phyloP scores from a whole-genome alignment of 108 stramenopile species.

The Epithemia pelagica region DNA sequence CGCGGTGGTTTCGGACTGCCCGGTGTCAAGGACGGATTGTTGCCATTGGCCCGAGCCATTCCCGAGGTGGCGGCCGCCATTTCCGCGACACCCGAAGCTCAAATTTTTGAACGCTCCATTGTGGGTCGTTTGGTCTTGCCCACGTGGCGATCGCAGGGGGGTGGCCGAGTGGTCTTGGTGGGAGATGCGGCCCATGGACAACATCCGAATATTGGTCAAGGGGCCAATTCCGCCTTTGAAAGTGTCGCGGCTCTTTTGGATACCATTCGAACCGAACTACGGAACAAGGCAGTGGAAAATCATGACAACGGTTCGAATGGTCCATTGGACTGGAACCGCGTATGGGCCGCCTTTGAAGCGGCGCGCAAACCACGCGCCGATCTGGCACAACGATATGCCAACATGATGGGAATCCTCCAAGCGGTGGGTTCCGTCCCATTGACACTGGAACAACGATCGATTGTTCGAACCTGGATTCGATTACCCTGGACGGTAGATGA shows the following conservation, averaged over 20 bases:
- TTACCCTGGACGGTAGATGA: neutral
- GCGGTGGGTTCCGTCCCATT: neutral
- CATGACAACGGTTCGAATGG: neutral
- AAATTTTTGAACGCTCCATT: constrained; percentile 9
- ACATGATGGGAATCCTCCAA: constrained; percentile 5
- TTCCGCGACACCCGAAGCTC: neutral
- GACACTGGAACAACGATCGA: neutral
- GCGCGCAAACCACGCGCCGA: constrained; percentile 7
- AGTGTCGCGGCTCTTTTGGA: constrained; percentile 8
- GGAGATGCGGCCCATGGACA: constrained; percentile 12
- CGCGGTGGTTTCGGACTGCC: constrained; percentile 12
- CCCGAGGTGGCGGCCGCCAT: neutral
- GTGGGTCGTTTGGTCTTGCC: neutral
- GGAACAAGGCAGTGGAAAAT: neutral
- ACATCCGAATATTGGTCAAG: constrained; percentile 14
- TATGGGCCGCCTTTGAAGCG: neutral
- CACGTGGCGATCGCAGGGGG: neutral
- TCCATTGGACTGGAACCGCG: neutral
- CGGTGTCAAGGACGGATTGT: constrained; percentile 2
- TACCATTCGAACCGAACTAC: neutral
- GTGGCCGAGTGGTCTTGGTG: constrained; percentile 6
- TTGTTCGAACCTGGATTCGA: neutral
- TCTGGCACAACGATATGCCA: constrained; percentile 2
- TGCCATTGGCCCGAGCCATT: neutral
- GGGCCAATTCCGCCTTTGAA: constrained; percentile 8